Evolutionary conservation across 768 basidiomycete species (phyloP), one percentile per base, ranked within the genome.

Genomic region (Leccinum rimulosum): DNA sequence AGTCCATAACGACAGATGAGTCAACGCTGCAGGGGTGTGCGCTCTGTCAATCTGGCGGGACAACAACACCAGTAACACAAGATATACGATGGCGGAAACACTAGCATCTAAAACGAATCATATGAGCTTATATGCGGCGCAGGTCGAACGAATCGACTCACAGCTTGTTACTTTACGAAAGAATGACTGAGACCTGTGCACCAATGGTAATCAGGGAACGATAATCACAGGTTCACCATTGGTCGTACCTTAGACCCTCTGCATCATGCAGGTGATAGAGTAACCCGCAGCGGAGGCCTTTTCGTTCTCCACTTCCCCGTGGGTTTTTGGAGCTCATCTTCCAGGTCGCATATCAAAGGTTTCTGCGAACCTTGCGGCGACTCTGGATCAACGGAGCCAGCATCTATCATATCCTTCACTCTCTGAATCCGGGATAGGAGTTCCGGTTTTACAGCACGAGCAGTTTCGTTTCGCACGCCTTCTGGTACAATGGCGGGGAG

Each of bases 1-100:
- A 1, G 87, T 84, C 88, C 91, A 94, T 7, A 89, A 78, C 3
- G 93, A 95, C 9, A 95, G 79, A 15, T 89, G 84, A 6, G 88
- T 83, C 15, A 95, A 79, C 6, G 86, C 85, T 2, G 89, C 86
- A 1, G 93, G 91, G 5, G 89, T 93, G 19, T 89, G 83, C 61
- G 88, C 90, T 31, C 76, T 78, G 59, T 87, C 83, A 62, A 86
- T 84, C 75, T 97, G 93, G 14, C 88, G 84, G 35, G 86, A 82
- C 40, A 90, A 82, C 7, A 95, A 74, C 6, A 83, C 70, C 4
- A 96, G 76, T 52, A 95, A 74, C 10, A 75, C 62, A 14, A 94
- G 76, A 68, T 95, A 91, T 15, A 82, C 71, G n/a, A 89, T 54
- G 2, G 82, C 81, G 2, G 91, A 81, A 31, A 82, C 73, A 2